Evolutionary conservation across 1,284 basidiomycete genomes (phyloP), one percentile per base, ranked within the genome.

Genomic region (Microbotryum saponariae): DNA sequence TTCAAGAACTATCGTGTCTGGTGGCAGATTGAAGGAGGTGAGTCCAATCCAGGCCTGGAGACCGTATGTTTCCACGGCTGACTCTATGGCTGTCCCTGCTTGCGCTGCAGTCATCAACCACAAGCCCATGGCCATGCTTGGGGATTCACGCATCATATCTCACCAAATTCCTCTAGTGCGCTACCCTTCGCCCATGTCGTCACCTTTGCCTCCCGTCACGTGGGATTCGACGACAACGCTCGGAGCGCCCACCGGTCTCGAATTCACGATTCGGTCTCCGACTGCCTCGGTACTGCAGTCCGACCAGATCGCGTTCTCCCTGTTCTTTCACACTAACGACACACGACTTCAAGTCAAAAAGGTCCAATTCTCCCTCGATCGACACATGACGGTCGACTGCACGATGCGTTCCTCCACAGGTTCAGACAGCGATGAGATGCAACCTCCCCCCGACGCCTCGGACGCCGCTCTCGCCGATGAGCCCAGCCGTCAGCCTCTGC

Each of bases 21-120:
- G 72, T 91, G 88, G 88, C 80, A 86, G 58, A 78, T 91, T 61
- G 88, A 91, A 77, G 88, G 87, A 64, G 81, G 88, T 85, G 67
- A 71, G 85, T 79, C 3, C 12, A 6, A 4, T 2, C 8, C 18
- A 7, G 31, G 16, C 18, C 16, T 21, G 16, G 16, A 18, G 21
- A 29, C 14, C 18, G 14, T 23, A n/a, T 3, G 12, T 45, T 14
- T 25, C n/a, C 16, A 6, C 2, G 3, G 20, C 49, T 48, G n/a
- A 54, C 50, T 16, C 21, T 42, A 1, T 10, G 27, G 31, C n/a
- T 37, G 9, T 16, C 20, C 23, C 54, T 12, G 21, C n/a, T 20
- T 20, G 8, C 54, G 54, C 9, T 8, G 4, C 14, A 66, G 65
- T 66, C 51, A 61, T 66, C 44, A 52, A 60, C 21, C 65, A 66